Evolutionary conservation across 495 filamentous ascomycete species (phyloP), one percentile per base, ranked within the genome.

Genomic region (Glutinoglossum americanum): DNA sequence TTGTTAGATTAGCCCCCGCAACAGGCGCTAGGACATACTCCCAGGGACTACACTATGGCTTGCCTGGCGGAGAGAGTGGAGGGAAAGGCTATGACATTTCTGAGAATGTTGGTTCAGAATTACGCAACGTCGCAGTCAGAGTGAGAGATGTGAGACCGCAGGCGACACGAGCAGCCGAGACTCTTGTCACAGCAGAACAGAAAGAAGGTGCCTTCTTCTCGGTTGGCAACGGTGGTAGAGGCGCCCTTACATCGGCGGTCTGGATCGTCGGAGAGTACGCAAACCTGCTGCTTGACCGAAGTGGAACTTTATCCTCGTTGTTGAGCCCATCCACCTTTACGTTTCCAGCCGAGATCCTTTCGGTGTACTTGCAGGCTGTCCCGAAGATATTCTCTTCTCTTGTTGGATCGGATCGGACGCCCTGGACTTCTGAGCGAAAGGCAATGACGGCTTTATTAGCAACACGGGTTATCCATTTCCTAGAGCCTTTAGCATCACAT

Each of bases 241-340:
- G 80, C 21, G 78, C 85, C 5, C 73, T 98, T 10, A 80, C 76
- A 30, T 80, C 83, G 4, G 72, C 84, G 15, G 80, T 82, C 26
- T 97, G 89, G 87, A 76, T 96, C 10, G 79, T 81, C 27, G 92
- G 92, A 54, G 92, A 98, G 71, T 97, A 83, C 69, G 79, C 85
- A 23, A 71, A 75, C 54, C 72, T 79, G 62, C 71, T 95, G n/a
- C 64, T 71, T 1, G 75, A 76, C 6, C 78, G 87, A 23, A 73
- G 80, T 25, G 77, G 74, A 55, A 80, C 81, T 6, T 70, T 97
- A 23, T 76, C 77, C 5, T 75, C 82, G n/a, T 70, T 97, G 44
- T 72, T 94, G 17, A 81, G 92, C 62, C 56, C 70, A 19, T 72
- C 83, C 1, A 77, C 80, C 3, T 68, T 73, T 0, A 74, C 77